Base-by-base conservation (phyloP, 495 filamentous ascomycete genomes). In the Aspergillus coremiiformis region DNA sequence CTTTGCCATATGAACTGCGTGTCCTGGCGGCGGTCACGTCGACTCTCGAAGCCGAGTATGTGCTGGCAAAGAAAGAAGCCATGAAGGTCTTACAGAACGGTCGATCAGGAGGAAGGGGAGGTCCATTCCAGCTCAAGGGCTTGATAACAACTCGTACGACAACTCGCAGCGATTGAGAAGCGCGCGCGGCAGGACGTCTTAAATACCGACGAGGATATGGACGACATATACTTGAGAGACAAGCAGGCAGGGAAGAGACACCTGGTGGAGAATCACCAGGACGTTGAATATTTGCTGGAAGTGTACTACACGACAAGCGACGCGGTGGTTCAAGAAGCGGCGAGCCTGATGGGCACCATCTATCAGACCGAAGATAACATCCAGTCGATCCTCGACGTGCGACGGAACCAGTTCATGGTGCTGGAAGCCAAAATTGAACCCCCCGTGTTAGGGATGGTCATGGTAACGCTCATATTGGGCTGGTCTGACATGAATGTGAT, bases 1-100 rank as follows among this genome's bases (percentile, higher is more conserved):
- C 71, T 0, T 67, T 45, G 9, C 83, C 83, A 4, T 88, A 84
- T 58, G 84, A 88, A 54, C 82, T 87, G 60, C 75, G 88, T 9
- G 87, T 88, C 2, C 72, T 94, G 33, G 83, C 89, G 49, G 85
- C 83, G 20, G 86, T 61, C 1, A 66, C 61, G 21, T 64, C 66
- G 0, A 55, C 55, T 1, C 59, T 69, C 1, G 62, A 67, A 48
- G 66, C 66, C 0, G 64, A 69, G 44, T 61, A 62, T 35, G 23
- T 59, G 2, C 39, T 69, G 5, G 46, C 59, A 6, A 37, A 57
- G 9, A 21, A 47, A 1, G 47, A 66, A 19, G 58, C 62, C 9
- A 39, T 51, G 22, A 37, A 59, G 5, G 51, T 53, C 12, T 47
- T 69, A 6, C 47, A n/a, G 42, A n/a, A 57, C 39, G 17, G 26